Evolutionary conservation across 768 basidiomycete genomes (phyloP).

Genomic region (Dentipellis fragilis): DNA sequence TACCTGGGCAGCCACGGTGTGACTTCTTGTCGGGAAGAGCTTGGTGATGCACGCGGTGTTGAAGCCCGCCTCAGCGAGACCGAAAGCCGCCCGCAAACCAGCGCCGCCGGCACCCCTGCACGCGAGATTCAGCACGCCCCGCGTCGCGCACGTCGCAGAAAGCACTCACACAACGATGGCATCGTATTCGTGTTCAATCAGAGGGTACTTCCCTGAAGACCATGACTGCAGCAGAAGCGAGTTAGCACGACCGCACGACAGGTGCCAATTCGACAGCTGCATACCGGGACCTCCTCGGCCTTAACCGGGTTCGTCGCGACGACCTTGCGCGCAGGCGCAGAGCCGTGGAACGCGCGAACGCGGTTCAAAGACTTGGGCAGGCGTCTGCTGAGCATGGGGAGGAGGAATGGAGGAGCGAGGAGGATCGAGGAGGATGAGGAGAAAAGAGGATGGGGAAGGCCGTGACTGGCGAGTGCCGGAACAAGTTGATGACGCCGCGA

Average conservation of each 20-base stretch:
- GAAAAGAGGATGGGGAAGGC: neutral
- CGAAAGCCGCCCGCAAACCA: conserved; percentile 95
- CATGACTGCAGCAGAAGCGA: conserved; percentile 39
- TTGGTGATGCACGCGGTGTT: conserved; percentile 99
- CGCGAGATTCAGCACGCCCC: neutral
- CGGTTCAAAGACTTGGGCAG: conserved; percentile 42
- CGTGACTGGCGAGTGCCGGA: neutral
- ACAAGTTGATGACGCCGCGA: neutral
- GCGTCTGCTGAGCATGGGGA: conserved; percentile 54
- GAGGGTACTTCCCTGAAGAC: conserved; percentile 84
- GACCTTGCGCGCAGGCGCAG: conserved; percentile 48
- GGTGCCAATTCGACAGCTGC: conserved; percentile 7
- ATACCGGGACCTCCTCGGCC: conserved; percentile 75
- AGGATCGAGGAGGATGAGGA: conserved; percentile 11
- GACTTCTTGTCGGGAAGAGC: conserved; percentile 95
- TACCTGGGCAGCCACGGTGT: conserved; percentile 96
- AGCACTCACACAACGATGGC: conserved; percentile 89
- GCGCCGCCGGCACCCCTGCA: conserved; percentile 93
- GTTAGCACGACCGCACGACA: conserved; percentile 4
- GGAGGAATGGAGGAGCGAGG: neutral
- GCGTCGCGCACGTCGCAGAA: neutral
- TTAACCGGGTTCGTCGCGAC: conserved; percentile 66
- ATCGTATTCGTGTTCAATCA: conserved; percentile 99
- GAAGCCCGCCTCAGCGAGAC: conserved; percentile 95
- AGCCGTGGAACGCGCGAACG: conserved; percentile 53